Percentiles rank a stretch among this genome's conserved stretches.
phyloP scores from a whole-genome alignment of 1,284 basidiomycete species.

The Papiliotrema nemorosa region DNA sequence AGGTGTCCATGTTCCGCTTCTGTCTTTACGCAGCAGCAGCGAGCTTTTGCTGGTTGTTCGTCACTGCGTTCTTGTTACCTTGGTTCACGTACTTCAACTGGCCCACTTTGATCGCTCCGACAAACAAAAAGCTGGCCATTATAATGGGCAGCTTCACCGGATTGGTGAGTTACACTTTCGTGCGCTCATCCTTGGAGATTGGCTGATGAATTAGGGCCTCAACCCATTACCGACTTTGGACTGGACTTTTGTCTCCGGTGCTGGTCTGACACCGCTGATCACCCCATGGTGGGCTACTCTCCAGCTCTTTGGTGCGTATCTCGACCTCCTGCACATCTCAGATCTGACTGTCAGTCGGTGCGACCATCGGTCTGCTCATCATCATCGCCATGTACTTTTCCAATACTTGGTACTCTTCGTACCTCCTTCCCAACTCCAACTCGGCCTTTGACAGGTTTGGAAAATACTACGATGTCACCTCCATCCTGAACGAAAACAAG shows the following conservation, averaged over 20 bases:
- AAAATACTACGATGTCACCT: conserved; percentile 39
- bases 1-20: conserved; percentile 16
- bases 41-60: conserved; percentile 16
- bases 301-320: conserved; percentile 55
- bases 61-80: conserved; percentile 21
- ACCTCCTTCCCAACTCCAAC: conserved; percentile 38
- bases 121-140: conserved; percentile 15
- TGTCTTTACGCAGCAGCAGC: conserved; percentile 11
- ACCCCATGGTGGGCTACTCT: conserved; percentile 17
- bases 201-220: conserved; percentile 19
- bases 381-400: conserved; percentile 24
- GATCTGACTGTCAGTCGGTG: not conserved
- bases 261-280: conserved; percentile 15
- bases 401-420: conserved; percentile 30
- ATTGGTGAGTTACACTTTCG: conserved; percentile 4
- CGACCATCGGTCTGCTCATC: conserved; percentile 21
- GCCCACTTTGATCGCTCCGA: conserved; percentile 59
- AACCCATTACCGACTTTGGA: conserved; percentile 42
- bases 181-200: conserved; percentile 10
- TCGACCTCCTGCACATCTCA: not conserved
- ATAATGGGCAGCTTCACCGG: conserved; percentile 1
- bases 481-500: conserved; percentile 29
- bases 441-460: conserved; percentile 27
- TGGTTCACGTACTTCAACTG: conserved; percentile 58
- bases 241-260: conserved; percentile 17